phyloP scores from a whole-genome alignment of 352 stramenopile genomes.

The Plasmopara viticola region DNA sequence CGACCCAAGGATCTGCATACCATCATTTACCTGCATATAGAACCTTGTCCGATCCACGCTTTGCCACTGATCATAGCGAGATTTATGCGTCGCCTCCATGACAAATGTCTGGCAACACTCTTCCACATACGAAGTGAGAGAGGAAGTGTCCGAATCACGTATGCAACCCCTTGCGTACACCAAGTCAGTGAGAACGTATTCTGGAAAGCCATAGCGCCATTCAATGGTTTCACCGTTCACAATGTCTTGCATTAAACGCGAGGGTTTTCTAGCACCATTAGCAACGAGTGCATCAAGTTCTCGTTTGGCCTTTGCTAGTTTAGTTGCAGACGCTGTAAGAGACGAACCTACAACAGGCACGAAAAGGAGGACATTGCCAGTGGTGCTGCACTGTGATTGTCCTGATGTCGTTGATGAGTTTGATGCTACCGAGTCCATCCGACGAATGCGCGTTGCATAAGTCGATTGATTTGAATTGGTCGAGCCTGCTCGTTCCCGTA shows the following conservation, averaged over 20 bases:
- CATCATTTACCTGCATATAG: slow-evolving; percentile 71
- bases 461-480: slow-evolving; percentile 1
- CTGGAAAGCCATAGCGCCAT: slow-evolving; percentile 61
- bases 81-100: slow-evolving; percentile 75
- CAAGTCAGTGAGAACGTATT: slow-evolving; percentile 75
- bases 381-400: slow-evolving; percentile 23
- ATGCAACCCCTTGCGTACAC: slow-evolving; percentile 57
- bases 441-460: slow-evolving; percentile 8
- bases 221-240: slow-evolving; percentile 19
- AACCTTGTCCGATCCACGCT: slow-evolving; percentile 57
- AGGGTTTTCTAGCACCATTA: slow-evolving; percentile 44
- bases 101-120: slow-evolving; percentile 71
- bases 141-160: slow-evolving; percentile 47
- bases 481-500: neutral
- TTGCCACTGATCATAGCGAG: slow-evolving; percentile 46
- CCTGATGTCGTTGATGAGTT: slow-evolving; percentile 24
- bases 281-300: slow-evolving; percentile 50
- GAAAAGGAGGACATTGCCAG: slow-evolving; percentile 63
- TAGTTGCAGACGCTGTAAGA: slow-evolving; percentile 57
- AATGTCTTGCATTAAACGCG: slow-evolving; percentile 30
- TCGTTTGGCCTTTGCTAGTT: slow-evolving; percentile 48
- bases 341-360: slow-evolving; percentile 58
- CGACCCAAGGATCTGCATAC: slow-evolving; percentile 30
- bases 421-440: slow-evolving; percentile 24
- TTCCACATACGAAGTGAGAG: slow-evolving; percentile 67